These are phyloP conservation scores for Spirogloea muscicola DNA, from an alignment of 139 green algal species.

Conservation along the genomic window DNA sequence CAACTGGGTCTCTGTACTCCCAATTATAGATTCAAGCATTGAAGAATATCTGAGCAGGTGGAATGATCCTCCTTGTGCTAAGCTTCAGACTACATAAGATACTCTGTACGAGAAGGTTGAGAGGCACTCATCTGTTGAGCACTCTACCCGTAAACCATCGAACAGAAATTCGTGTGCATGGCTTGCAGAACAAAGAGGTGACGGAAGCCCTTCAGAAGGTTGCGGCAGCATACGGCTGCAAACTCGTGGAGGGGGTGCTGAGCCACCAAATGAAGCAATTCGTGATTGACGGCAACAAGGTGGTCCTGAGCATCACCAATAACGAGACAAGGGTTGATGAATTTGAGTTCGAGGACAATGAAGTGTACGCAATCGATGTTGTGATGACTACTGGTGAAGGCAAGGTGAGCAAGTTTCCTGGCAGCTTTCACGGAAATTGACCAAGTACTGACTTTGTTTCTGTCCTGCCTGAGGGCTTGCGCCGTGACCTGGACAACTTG, in stretches of 20 bases:
- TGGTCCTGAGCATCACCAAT: slow-evolving; percentile 74
- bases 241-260: slow-evolving; percentile 92
- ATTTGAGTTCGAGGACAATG: slow-evolving; percentile 89
- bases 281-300: slow-evolving; percentile 96
- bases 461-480: too few species aligned
- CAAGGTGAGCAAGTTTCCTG: slow-evolving; percentile 60
- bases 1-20: neutral
- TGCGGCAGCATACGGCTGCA: slow-evolving; percentile 80
- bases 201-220: slow-evolving; percentile 65
- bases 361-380: slow-evolving; percentile 94
- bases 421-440: too few species aligned
- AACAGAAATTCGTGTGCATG: slow-evolving; percentile 9
- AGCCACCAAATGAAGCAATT: slow-evolving; percentile 95
- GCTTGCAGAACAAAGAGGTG: slow-evolving; percentile 65
- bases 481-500: too few species aligned
- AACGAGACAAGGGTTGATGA: slow-evolving; percentile 83
- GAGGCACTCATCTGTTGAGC: neutral
- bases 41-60: neutral
- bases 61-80: neutral
- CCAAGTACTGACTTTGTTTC: too few species aligned
- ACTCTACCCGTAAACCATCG: neutral
- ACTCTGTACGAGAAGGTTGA: neutral
- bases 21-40: too few species aligned
- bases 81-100: neutral
- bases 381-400: slow-evolving; percentile 85